Conservation (phyloP, 1,284 basidiomycete species). For the Afroboletus lepidellus region DNA sequence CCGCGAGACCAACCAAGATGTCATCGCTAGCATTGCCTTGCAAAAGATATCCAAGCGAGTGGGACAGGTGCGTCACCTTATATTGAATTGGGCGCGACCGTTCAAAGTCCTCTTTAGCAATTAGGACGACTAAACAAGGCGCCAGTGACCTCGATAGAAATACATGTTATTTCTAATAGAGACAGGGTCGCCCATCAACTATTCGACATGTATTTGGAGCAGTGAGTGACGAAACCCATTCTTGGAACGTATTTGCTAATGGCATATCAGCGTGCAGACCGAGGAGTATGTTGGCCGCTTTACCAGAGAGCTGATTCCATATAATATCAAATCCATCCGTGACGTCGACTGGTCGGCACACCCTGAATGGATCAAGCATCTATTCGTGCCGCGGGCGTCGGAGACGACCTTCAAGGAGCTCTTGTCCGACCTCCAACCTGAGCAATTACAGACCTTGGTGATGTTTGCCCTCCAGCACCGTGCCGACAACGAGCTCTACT, state of each 20-base stretch:
- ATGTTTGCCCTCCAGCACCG: constrained; percentile 44
- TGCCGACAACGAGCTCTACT: constrained; percentile 53
- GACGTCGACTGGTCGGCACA: constrained; percentile 46
- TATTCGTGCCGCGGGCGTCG: constrained; percentile 29
- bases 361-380: constrained; percentile 29
- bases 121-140: constrained; percentile 52
- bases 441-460: constrained; percentile 41
- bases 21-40: constrained; percentile 57
- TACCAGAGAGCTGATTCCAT: constrained; percentile 43
- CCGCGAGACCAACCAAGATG: constrained; percentile 43
- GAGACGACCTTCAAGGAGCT: constrained; percentile 32
- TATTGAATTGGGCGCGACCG: no score
- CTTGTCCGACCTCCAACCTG: constrained; percentile 31
- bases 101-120: constrained; percentile 43
- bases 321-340: constrained; percentile 36
- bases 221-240: constrained; percentile 41
- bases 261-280: constrained; percentile 47
- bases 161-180: constrained; percentile 67
- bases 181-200: constrained; percentile 61
- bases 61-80: constrained; percentile 40
- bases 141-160: constrained; percentile 52
- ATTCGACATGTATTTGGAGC: constrained; percentile 65
- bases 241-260: background rate
- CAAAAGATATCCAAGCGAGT: constrained; percentile 57
- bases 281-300: constrained; percentile 54